Percentiles rank a stretch among this genome's conserved stretches.
phyloP scores from a whole-genome alignment of 2,329 filamentous ascomycete genomes.

The Aspergillus sp. region DNA sequence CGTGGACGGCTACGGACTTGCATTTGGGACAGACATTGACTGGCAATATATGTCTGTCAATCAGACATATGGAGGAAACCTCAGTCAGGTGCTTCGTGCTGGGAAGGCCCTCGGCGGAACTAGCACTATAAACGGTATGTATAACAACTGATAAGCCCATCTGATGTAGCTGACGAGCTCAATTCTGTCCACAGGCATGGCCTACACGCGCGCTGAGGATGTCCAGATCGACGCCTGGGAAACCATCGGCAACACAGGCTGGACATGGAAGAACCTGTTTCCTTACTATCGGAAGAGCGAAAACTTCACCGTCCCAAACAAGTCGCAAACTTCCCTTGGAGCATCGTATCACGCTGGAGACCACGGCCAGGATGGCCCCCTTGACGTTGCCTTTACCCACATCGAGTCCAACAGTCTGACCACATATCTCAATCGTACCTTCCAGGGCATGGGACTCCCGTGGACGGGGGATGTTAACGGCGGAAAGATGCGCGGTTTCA shows the following conservation, averaged over 20 bases:
- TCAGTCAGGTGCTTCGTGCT: slow-evolving; percentile 34
- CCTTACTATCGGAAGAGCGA: slow-evolving; percentile 33
- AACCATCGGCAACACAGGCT: slow-evolving; percentile 29
- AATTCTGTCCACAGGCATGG: slow-evolving; percentile 30
- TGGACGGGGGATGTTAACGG: slow-evolving; percentile 46
- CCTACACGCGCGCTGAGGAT: slow-evolving; percentile 37
- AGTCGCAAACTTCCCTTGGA: slow-evolving; percentile 21
- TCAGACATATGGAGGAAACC: slow-evolving; percentile 41
- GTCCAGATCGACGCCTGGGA: slow-evolving; percentile 41
- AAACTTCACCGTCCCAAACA: slow-evolving; percentile 24
- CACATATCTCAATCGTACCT: slow-evolving; percentile 38
- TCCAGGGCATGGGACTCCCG: slow-evolving; percentile 35
- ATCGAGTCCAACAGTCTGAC: slow-evolving; percentile 24
- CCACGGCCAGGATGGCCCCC: slow-evolving; percentile 29
- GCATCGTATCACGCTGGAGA: slow-evolving; percentile 27
- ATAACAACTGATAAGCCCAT: neutral
- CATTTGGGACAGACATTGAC: slow-evolving; percentile 39
- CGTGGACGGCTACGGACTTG: slow-evolving; percentile 22
- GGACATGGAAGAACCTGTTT: slow-evolving; percentile 32
- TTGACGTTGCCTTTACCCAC: slow-evolving; percentile 29
- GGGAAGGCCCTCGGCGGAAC: slow-evolving; percentile 47
- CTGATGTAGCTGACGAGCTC: neutral
- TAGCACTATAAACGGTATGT: slow-evolving; percentile 43
- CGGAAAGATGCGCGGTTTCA: slow-evolving; percentile 47
- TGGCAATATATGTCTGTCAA: slow-evolving; percentile 43